Percentiles rank a stretch among this genome's conserved stretches.
phyloP scores from a whole-genome alignment of 257 asterid genomes.

The Przewalskia tangutica region DNA sequence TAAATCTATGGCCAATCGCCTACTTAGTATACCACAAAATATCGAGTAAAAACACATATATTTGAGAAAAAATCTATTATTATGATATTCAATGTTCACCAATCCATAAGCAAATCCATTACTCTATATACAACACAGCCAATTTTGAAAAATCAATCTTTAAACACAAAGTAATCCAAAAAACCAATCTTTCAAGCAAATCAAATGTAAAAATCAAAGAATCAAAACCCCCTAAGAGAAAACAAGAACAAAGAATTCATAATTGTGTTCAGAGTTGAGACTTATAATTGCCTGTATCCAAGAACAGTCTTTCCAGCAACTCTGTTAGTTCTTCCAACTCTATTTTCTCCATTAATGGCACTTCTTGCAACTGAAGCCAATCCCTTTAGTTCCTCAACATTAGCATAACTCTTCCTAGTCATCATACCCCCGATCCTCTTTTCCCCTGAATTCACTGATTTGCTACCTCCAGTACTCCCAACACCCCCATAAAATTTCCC shows the following conservation, averaged over 20 bases:
- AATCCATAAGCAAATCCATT: background rate
- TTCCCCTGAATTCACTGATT: conserved; percentile 63
- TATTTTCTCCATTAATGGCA: conserved; percentile 39
- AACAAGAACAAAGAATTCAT: too few relatives aligned
- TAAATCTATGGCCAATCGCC: too few relatives aligned
- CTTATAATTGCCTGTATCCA: conserved; percentile 41
- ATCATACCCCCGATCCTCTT: conserved; percentile 56
- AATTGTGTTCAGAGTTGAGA: background rate
- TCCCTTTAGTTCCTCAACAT: conserved; percentile 58
- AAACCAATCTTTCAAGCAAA: conserved; percentile 6
- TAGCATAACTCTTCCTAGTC: conserved; percentile 80
- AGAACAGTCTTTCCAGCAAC: conserved; percentile 40
- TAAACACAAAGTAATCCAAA: background rate
- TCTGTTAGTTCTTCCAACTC: conserved; percentile 17
- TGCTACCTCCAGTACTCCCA: conserved; percentile 48
- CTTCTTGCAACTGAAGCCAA: conserved; percentile 39
- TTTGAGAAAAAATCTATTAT: background rate
- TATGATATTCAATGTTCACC: background rate
- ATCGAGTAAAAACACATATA: too few relatives aligned
- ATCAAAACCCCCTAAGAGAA: conserved; percentile 7
- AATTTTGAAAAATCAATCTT: background rate
- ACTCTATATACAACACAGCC: conserved; percentile 2
- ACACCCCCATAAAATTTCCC: conserved; percentile 39
- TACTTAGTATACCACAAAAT: too few relatives aligned
- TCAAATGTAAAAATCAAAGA: conserved; percentile 2